phyloP scores from a whole-genome alignment of 306 rosid genomes.

The Dicorynia guianensis region DNA sequence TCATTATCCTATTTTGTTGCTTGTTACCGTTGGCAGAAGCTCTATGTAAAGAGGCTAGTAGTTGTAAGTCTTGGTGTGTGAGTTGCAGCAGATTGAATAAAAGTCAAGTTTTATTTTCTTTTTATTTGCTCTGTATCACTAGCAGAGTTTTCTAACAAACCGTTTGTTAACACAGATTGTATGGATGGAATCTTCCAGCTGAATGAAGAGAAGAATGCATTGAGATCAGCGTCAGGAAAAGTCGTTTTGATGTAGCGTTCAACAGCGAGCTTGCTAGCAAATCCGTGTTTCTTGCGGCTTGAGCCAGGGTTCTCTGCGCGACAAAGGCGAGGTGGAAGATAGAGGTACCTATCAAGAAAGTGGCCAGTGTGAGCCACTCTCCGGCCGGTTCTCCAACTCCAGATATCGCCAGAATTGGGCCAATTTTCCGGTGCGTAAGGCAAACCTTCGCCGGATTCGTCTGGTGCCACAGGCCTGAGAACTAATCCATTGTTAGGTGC shows the following conservation, averaged over 20 bases:
- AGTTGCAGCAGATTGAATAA: too few relatives aligned
- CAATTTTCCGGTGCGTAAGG: slow-evolving; percentile 92
- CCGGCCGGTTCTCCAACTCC: slow-evolving; percentile 87
- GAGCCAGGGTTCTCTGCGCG: neutral
- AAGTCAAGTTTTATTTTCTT: too few relatives aligned
- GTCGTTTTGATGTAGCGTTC: slow-evolving; percentile 59
- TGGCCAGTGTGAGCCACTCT: slow-evolving; percentile 59
- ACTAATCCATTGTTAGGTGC: neutral
- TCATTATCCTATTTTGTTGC: too few relatives aligned
- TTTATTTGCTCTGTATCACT: too few relatives aligned
- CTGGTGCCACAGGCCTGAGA: slow-evolving; percentile 45
- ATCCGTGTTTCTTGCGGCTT: slow-evolving; percentile 40
- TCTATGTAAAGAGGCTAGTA: too few relatives aligned
- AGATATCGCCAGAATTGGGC: slow-evolving; percentile 78
- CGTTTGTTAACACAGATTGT: slow-evolving; percentile 42
- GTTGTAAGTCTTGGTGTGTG: too few relatives aligned
- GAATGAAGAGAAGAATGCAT: slow-evolving; percentile 72
- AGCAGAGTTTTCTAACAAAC: too few relatives aligned
- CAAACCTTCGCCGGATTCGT: slow-evolving; percentile 68
- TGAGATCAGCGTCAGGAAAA: slow-evolving; percentile 55
- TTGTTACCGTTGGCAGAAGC: too few relatives aligned
- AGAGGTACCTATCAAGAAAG: slow-evolving; percentile 81
- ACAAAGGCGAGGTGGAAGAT: slow-evolving; percentile 61
- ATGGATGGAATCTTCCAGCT: slow-evolving; percentile 80
- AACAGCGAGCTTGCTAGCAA: slow-evolving; percentile 79